A percentile compares a stretch with the other conserved stretches of the same genome.
These are phyloP conservation scores for Fraxinus albicans DNA, from an alignment of 305 asterid species.

Conservation along the genomic window DNA sequence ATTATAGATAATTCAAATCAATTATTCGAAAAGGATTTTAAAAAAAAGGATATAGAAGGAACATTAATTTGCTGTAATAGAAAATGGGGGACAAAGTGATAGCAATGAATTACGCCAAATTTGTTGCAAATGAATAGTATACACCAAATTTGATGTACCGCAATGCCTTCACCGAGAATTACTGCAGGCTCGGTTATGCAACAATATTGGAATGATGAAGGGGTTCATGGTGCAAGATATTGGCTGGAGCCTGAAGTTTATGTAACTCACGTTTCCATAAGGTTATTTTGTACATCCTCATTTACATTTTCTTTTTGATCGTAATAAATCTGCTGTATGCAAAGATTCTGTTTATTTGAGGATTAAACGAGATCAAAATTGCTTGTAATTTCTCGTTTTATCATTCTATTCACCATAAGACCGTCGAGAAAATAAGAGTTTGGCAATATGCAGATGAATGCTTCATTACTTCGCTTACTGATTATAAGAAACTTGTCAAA, in stretches of 20 bases:
- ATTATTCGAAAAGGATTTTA: no score
- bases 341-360: background rate
- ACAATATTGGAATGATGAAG: background rate
- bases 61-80: no score
- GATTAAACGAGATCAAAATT: background rate
- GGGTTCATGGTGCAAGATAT: constrained; percentile 9
- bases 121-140: no score
- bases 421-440: background rate
- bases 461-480: background rate
- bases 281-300: constrained; percentile 14
- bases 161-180: background rate
- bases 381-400: background rate
- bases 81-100: no score
- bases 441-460: background rate
- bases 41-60: no score
- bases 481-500: background rate
- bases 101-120: no score
- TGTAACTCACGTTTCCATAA: background rate
- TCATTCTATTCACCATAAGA: background rate
- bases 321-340: background rate
- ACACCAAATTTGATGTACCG: no score
- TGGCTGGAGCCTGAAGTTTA: constrained; percentile 22
- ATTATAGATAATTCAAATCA: no score
- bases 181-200: background rate
- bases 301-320: background rate